Base-by-base conservation (phyloP, 2,329 filamentous ascomycete species). In the Colletotrichum spaethianum region DNA sequence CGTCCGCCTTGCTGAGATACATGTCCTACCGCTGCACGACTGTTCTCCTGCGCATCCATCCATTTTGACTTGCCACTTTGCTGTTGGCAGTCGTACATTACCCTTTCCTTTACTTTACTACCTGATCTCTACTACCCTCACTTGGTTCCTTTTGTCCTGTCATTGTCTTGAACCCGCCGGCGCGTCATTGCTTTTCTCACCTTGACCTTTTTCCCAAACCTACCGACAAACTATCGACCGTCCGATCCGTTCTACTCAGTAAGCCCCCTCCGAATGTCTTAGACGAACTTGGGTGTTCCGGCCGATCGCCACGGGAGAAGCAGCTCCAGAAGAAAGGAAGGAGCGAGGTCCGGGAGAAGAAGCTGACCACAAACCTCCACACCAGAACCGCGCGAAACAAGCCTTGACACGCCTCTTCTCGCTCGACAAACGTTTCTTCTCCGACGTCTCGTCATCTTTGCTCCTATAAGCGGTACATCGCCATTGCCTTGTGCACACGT, bases 101-200 rank as follows among this genome's bases (percentile, higher is more conserved):
- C 42, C 23, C 42, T 38, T 28, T 28, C 31, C 11, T 38, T 33
- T n/a, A 6, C 8, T 42, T 42, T 28, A 18, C 8, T 42, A 63
- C 36, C 53, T 44, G 50, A 36, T 23, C 38, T 48, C 38, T 36
- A 44, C 44, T 50, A n/a, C 31, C 56, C 26, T 48, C 18, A 28
- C 56, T 50, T 42, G n/a, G n/a, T 62, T 57, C 38, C 55, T 38
- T 61, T 65, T 44, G 42, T 50, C 28, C 53, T 31, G 63, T 62
- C 62, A 38, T 56, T 53, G 62, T 67, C 55, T 71, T 33, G 48
- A 60, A 56, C 26, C 16, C 48, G 40, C 63, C 61, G 67, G 31
- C 52, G 48, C 56, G 50, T 67, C 67, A 52, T 73, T 71, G 61
- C 70, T 73, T 73, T 71, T 72, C 26, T 28, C 20, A 14, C 53